These are phyloP conservation scores for Metschnikowia lachancei DNA, from an alignment of 805 yeast species.

Conservation along the genomic window DNA sequence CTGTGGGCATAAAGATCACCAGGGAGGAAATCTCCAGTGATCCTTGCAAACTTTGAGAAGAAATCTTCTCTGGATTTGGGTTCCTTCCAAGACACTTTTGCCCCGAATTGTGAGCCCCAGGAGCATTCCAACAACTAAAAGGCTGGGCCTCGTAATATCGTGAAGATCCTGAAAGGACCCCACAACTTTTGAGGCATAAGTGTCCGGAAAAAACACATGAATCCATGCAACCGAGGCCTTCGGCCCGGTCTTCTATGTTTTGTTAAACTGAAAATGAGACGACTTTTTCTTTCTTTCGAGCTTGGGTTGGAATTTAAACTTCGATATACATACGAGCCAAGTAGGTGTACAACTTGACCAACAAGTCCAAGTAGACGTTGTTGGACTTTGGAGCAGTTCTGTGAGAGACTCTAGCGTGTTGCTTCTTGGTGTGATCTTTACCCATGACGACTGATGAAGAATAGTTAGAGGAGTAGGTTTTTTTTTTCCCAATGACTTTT, in stretches of 20 bases:
- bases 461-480: constrained; percentile 7
- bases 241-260: neutral
- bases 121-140: neutral
- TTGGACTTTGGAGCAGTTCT: constrained; percentile 99
- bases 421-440: constrained; percentile 94
- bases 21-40: neutral
- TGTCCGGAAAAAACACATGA: constrained; percentile 4
- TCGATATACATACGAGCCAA: constrained; percentile 87
- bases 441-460: constrained; percentile 59
- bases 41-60: constrained; percentile 1
- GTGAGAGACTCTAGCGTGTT: constrained; percentile 94
- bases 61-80: neutral
- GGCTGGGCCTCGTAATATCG: constrained; percentile 1
- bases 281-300: constrained; percentile 9
- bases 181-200: constrained; percentile 10
- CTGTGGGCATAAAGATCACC: neutral
- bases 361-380: constrained; percentile 96
- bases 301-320: constrained; percentile 1
- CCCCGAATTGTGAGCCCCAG: constrained; percentile 8
- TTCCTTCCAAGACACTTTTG: constrained; percentile 9
- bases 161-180: constrained; percentile 5
- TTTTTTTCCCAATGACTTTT: constrained; percentile 3
- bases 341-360: constrained; percentile 98
- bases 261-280: constrained; percentile 7
- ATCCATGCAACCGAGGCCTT: neutral